These are phyloP conservation scores for Emiliania huxleyi DNA, from an alignment of 78 protist genomes.

Conservation along the genomic window DNA sequence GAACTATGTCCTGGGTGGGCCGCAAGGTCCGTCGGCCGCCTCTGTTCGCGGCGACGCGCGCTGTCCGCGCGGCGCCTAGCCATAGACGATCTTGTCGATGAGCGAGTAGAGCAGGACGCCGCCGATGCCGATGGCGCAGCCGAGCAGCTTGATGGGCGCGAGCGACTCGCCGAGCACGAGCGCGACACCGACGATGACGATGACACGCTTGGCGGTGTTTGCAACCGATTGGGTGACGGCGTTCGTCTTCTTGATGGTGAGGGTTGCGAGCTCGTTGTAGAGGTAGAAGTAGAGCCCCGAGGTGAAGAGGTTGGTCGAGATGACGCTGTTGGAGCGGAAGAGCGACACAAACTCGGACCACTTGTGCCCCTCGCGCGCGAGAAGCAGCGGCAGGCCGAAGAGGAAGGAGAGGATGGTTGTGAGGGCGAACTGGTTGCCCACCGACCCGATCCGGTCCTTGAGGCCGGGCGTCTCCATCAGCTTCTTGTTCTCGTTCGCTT, in stretches of 20 bases:
- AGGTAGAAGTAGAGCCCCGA: conserved; percentile 18
- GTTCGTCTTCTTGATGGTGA: conserved; percentile 10
- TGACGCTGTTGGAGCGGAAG: not conserved
- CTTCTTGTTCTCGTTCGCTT: too few relatives aligned
- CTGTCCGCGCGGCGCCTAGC: too few relatives aligned
- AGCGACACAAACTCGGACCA: not conserved
- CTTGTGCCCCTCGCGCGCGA: not conserved
- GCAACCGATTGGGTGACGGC: conserved; percentile 43
- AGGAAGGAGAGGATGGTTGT: conserved; percentile 17
- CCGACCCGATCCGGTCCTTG: not conserved
- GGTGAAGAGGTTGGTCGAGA: not conserved
- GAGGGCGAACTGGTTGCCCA: conserved; percentile 48
- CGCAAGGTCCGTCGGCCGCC: too few relatives aligned
- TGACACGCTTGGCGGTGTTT: conserved; percentile 53
- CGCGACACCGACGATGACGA: conserved; percentile 40
- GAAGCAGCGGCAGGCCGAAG: not conserved
- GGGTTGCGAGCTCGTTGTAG: conserved; percentile 45
- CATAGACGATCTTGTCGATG: not conserved
- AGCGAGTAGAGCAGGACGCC: conserved; percentile 42
- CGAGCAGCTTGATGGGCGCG: not conserved
- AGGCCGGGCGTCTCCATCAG: not conserved
- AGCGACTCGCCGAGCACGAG: conserved; percentile 8
- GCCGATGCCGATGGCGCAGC: not conserved
- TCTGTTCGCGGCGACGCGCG: too few relatives aligned
- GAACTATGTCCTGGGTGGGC: too few relatives aligned